Conservation (phyloP, 2,329 filamentous ascomycete species). For the Furcasterigmium sp. region DNA sequence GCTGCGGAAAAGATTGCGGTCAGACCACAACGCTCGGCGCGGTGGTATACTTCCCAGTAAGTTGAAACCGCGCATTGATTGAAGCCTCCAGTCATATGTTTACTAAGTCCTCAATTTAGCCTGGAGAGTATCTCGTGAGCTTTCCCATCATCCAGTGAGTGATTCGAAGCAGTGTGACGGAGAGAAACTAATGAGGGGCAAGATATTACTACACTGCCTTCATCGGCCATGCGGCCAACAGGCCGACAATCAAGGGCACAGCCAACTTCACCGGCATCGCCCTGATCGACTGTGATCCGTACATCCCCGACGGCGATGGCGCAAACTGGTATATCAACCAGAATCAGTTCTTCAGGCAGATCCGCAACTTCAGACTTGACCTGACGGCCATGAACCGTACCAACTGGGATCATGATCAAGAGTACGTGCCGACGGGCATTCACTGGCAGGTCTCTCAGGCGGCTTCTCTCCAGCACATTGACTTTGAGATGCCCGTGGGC, state of each 20-base stretch:
- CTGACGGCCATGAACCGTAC: constrained; percentile 42
- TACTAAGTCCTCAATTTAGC: too few species aligned
- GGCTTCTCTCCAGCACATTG: constrained; percentile 43
- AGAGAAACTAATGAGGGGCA: too few species aligned
- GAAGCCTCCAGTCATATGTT: too few species aligned
- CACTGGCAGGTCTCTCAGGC: constrained; percentile 63
- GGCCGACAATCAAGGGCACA: background rate
- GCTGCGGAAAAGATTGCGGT: constrained; percentile 19
- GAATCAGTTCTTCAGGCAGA: constrained; percentile 60
- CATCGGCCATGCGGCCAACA: constrained; percentile 23
- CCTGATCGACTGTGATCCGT: constrained; percentile 63
- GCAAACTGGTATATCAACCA: constrained; percentile 30
- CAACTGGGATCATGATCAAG: constrained; percentile 15
- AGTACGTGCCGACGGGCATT: constrained; percentile 39
- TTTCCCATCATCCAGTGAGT: constrained; percentile 56
- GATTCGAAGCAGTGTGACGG: too few species aligned
- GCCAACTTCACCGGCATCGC: constrained; percentile 53
- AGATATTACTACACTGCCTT: constrained; percentile 58
- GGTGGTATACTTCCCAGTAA: constrained; percentile 25
- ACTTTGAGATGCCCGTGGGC: constrained; percentile 41
- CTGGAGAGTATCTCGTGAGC: constrained; percentile 61
- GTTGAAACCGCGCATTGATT: too few species aligned
- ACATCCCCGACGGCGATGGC: constrained; percentile 25
- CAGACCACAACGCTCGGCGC: constrained; percentile 23
- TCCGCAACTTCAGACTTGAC: constrained; percentile 60